Base-by-base conservation (phyloP, 805 yeast genomes). In the Starmerella etchellsii region DNA sequence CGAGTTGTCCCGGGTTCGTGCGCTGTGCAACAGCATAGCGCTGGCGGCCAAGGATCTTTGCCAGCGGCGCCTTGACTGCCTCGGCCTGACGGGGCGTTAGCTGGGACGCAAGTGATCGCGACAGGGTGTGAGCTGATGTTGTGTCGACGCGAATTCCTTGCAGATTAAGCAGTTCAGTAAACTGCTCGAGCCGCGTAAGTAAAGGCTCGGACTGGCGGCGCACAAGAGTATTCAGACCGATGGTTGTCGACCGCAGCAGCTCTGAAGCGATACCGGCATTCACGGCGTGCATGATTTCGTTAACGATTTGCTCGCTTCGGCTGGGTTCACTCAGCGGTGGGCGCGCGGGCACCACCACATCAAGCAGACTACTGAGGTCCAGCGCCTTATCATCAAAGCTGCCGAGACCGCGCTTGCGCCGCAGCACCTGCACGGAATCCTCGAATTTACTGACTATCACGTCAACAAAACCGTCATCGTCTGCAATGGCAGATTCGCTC, bases 131-230 rank as follows among this genome's bases (percentile, higher is more conserved):
- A 0, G 94, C 69, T 11, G 76, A 71, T 1, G 81, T 66, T 1
- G 91, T 76, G 56, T 88, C 95, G 43, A 88, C 66, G 15, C 71
- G 66, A 44, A 76, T 67, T 4, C 54, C 59, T 13, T 43, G 47
- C 41, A 73, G 69, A 10, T 74, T 66, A 25, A 87, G 76, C 52
- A 78, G 81, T 48, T 75, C 71, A 39, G 78, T 74, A 57, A 91
- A 81, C 2, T 80, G 72, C 54, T 82, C 91, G 61, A 88, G 67
- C 54, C 85, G 81, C 27, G 77, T 78, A 42, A 78, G 64, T 3
- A 88, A 75, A 21, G 98, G 98, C 48, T 80, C 73, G 2, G 81
- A 70, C 51, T 87, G 94, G 56, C 93, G 80, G 61, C 97, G 78
- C 54, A 91, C 71, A 34, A 91, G 72, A 0, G 97, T 82, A 38